Conservation (phyloP, 176 grass and related monocot species). For the Triticum turgidum region DNA sequence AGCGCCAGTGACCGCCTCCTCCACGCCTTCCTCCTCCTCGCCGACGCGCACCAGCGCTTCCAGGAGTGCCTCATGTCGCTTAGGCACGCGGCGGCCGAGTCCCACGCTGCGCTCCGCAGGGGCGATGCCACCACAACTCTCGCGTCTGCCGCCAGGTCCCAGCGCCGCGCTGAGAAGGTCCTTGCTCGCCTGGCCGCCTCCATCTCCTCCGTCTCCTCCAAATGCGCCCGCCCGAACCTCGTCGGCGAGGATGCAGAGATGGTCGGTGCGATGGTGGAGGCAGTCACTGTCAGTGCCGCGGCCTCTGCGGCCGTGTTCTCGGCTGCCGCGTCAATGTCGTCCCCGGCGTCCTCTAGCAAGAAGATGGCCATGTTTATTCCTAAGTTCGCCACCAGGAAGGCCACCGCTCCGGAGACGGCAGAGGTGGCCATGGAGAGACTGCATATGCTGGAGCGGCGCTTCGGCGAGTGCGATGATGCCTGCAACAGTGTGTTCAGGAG, state of each 20-base stretch:
- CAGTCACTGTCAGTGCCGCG: background rate
- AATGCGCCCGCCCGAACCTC: background rate
- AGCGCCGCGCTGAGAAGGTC: constrained; percentile 38
- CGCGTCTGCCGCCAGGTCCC: background rate
- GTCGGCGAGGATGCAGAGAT: constrained; percentile 28
- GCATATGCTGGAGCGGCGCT: constrained; percentile 16
- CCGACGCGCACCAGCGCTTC: constrained; percentile 51
- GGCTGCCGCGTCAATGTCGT: background rate
- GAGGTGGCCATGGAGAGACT: constrained; percentile 10
- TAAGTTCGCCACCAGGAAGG: constrained; percentile 18
- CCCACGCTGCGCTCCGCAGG: constrained; percentile 20
- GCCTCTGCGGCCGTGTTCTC: constrained; percentile 43
- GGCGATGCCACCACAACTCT: background rate
- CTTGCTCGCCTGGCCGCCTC: constrained; percentile 1
- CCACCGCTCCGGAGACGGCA: background rate
- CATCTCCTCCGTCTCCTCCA: background rate
- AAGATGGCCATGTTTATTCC: background rate
- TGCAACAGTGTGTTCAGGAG: constrained; percentile 41
- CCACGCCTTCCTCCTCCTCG: constrained; percentile 53
- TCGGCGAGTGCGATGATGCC: constrained; percentile 25
- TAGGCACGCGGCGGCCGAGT: constrained; percentile 5
- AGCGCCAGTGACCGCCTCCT: constrained; percentile 31
- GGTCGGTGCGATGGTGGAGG: constrained; percentile 17
- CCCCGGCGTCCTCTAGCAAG: background rate
- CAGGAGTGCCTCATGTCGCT: background rate